A percentile compares a stretch with the other conserved stretches of the same genome.
These are phyloP conservation scores for Apiospora saccharicola DNA, from an alignment of 2,329 filamentous ascomycete species.

Conservation along the genomic window DNA sequence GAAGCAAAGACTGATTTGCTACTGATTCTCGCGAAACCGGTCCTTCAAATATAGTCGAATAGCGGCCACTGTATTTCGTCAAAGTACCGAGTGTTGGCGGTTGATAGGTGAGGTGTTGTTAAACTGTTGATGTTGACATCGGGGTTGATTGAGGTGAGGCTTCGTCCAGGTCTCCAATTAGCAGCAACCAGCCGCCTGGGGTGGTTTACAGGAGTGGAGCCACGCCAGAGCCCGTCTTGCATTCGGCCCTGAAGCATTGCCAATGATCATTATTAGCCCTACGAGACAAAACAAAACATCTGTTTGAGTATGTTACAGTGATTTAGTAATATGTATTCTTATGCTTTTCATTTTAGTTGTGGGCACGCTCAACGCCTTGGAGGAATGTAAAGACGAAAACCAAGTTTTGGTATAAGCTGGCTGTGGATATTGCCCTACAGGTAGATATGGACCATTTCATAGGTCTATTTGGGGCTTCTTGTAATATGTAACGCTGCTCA, in stretches of 20 bases:
- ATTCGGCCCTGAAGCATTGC: not conserved
- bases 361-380: not conserved
- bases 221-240: not conserved
- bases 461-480: not conserved
- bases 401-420: not conserved
- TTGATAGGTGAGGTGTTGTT: not conserved
- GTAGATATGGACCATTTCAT: not conserved
- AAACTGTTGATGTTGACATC: slow-evolving; percentile 13
- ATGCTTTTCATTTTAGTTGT: not conserved
- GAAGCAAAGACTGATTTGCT: not conserved
- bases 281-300: not conserved
- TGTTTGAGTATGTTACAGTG: too few species aligned
- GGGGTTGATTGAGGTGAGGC: slow-evolving; percentile 11
- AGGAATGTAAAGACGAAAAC: not conserved
- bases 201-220: slow-evolving; percentile 12
- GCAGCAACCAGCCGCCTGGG: not conserved
- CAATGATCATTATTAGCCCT: not conserved
- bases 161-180: not conserved
- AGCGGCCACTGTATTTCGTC: not conserved
- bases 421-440: not conserved
- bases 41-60: not conserved
- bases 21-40: not conserved
- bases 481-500: not conserved
- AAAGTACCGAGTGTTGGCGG: not conserved
- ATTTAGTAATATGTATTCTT: not conserved